phyloP scores from a whole-genome alignment of 495 filamentous ascomycete species.

The Cercophora sp. region DNA sequence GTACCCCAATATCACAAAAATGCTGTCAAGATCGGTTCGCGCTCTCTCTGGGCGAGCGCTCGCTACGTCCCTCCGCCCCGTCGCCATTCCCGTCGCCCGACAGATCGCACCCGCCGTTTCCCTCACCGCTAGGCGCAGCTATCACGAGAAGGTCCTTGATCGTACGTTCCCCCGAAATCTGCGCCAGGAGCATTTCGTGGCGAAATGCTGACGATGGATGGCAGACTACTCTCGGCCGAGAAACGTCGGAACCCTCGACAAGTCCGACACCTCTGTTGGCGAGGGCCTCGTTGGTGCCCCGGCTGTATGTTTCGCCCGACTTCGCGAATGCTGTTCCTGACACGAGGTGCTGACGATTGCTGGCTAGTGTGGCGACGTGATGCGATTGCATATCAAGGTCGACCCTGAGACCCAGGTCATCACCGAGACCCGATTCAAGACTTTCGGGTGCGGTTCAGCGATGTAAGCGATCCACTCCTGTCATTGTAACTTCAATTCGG shows the following conservation, averaged over 20 bases:
- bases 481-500: background rate
- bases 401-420: conserved; percentile 86
- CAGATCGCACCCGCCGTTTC: conserved; percentile 33
- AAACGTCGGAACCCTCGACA: conserved; percentile 90
- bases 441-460: conserved; percentile 94
- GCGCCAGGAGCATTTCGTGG: too few relatives aligned
- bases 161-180: conserved; percentile 20
- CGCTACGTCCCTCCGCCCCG: conserved; percentile 19
- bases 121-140: conserved; percentile 42
- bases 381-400: conserved; percentile 98
- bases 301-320: conserved; percentile 36
- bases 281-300: conserved; percentile 97
- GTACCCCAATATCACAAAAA: conserved; percentile 10
- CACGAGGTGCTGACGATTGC: background rate
- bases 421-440: conserved; percentile 84
- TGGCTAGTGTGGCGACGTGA: conserved; percentile 76
- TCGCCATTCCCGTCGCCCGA: conserved; percentile 29
- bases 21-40: conserved; percentile 36
- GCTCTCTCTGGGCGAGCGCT: conserved; percentile 25
- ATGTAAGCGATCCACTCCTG: conserved; percentile 45
- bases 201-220: background rate
- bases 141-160: conserved; percentile 72
- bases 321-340: background rate
- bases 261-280: conserved; percentile 83
- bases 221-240: conserved; percentile 84